Base-by-base conservation (phyloP, 2,329 filamentous ascomycete genomes). In the Clarireedia homoeocarpa region DNA sequence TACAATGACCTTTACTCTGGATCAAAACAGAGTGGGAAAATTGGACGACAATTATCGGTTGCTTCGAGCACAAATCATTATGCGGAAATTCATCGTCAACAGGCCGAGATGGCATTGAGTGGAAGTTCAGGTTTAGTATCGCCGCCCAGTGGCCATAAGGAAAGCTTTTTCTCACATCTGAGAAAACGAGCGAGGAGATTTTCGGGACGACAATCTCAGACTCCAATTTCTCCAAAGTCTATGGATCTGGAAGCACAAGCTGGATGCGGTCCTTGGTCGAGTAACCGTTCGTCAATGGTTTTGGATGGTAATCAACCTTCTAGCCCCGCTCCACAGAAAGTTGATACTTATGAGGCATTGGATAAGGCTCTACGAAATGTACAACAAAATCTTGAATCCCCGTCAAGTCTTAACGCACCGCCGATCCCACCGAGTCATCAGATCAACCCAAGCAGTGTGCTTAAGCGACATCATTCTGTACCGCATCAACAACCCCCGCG, bases 91-190 rank as follows among this genome's bases (percentile, higher is more conserved):
- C 91, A 96, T 70, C 82, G 92, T 55, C 89, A 92, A 73, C 90
- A 97, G 71, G 90, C 92, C 14, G 92, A 97, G 71, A 82, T 89
- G 60, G 90, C 91, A 39, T 78, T 97, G 47, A 96, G 91, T 68
- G 94, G 53, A 30, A 85, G 86, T 65, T 81, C 80, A 36, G 88
- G 85, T 23, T 76, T 91, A 24, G 84, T 81, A 15, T 94, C 90
- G 5, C 89, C 91, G 4, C 84, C 86, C 0, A 85, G 81, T 65
- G 88, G 82, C 17, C 88, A 91, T 56, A 95, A 95, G 69, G 94
- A 99, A 71, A 90, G 94, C 71, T 99, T 99, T 77, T 99, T 99
- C 74, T 97, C 94, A 0, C 94, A 99, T 70, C 79, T 99, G 6
- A 83, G 94, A 56, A 99, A 99, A 73, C 86, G 92, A 51, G 94